These are phyloP conservation scores for Naganishia vaughanmartiniae DNA, from an alignment of 768 basidiomycete genomes.

Conservation along the genomic window DNA sequence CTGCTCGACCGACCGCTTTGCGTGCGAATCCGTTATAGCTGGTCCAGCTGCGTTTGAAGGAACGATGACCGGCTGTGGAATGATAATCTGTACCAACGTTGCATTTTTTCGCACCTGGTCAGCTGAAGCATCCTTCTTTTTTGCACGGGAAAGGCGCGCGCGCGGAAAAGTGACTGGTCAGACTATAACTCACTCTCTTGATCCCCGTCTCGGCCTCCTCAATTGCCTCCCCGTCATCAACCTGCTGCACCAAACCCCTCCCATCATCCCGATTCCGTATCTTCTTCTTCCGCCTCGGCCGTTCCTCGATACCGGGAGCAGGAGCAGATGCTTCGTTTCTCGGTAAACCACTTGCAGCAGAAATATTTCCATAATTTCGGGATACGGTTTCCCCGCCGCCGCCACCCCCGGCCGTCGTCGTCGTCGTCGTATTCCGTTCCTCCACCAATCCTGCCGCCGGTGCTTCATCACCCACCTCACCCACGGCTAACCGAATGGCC, in stretches of 20 bases:
- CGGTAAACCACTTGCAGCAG: background rate
- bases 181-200: background rate
- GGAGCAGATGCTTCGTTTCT: background rate
- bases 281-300: background rate
- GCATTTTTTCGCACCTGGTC: background rate
- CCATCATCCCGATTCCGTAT: background rate
- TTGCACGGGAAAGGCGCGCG: background rate
- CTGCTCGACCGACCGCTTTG: conserved; percentile 4
- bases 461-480: no score
- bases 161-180: background rate
- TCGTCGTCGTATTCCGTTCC: no score
- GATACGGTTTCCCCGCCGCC: background rate
- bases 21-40: background rate
- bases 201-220: background rate
- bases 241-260: background rate
- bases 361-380: background rate
- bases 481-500: no score
- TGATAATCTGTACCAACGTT: background rate
- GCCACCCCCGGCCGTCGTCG: background rate
- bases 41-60: background rate
- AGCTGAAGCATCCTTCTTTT: no score
- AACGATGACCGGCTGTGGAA: conserved; percentile 12
- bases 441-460: no score
- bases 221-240: background rate
- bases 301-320: background rate